These are phyloP conservation scores for Baorangia bicolor DNA, from an alignment of 768 basidiomycete genomes.

Conservation along the genomic window DNA sequence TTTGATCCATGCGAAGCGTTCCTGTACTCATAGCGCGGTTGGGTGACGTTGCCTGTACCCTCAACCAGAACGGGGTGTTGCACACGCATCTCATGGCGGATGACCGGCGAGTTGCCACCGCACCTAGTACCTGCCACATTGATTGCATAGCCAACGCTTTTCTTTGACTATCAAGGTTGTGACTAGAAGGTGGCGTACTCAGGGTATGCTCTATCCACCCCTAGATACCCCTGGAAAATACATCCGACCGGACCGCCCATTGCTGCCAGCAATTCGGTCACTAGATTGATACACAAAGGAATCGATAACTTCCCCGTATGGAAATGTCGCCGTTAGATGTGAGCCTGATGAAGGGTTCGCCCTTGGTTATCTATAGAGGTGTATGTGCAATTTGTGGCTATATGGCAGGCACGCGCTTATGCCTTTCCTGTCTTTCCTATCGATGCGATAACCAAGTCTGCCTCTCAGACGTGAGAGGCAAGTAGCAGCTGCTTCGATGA, in stretches of 20 bases:
- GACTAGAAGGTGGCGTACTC: conserved; percentile 20
- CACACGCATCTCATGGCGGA: conserved; percentile 18
- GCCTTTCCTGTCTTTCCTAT: conserved; percentile 9
- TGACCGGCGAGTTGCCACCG: conserved; percentile 25
- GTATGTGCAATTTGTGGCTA: conserved; percentile 8
- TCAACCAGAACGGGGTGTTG: conserved; percentile 12
- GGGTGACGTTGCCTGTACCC: conserved; percentile 25
- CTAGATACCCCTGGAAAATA: conserved; percentile 15
- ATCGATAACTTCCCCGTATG: background rate
- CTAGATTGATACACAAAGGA: conserved; percentile 1
- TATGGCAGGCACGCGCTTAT: conserved; percentile 17
- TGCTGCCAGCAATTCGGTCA: conserved; percentile 5
- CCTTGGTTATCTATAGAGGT: conserved; percentile 11
- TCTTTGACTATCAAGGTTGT: conserved; percentile 19
- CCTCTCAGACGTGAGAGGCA: conserved; percentile 13
- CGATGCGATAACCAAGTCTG: conserved; percentile 3
- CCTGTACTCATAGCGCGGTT: conserved; percentile 15
- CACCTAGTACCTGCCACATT: conserved; percentile 21
- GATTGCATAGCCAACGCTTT: conserved; percentile 9
- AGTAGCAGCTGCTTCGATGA: background rate
- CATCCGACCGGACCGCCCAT: conserved; percentile 14
- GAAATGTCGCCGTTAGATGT: conserved; percentile 10
- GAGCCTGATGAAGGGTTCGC: conserved; percentile 10
- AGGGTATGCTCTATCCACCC: conserved; percentile 18
- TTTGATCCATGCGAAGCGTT: conserved; percentile 29